Evolutionary conservation across 2,329 filamentous ascomycete genomes (phyloP).

Genomic region (Seiridium cupressi): DNA sequence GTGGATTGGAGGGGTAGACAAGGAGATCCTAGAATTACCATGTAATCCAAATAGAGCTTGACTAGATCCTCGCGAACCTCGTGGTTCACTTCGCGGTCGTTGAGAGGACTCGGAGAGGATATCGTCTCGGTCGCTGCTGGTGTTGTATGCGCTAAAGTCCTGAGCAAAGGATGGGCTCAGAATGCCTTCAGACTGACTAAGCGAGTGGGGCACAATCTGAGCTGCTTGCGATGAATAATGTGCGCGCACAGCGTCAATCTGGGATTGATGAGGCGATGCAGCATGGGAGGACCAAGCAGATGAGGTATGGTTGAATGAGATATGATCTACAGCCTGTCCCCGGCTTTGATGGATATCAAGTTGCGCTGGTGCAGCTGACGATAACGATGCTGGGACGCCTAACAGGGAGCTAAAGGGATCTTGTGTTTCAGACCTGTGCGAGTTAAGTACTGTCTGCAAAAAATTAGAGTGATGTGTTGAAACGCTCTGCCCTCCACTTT

Average conservation of each 20-base stretch:
- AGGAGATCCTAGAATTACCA: constrained; percentile 21
- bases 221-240: constrained; percentile 22
- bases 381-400: too few relatives aligned
- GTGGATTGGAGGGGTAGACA: constrained; percentile 13
- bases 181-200: constrained; percentile 15
- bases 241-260: neutral
- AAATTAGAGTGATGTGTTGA: neutral
- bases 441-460: neutral
- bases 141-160: constrained; percentile 20
- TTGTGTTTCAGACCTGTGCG: constrained; percentile 9
- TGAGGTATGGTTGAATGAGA: too few relatives aligned
- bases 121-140: constrained; percentile 14
- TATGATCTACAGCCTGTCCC: too few relatives aligned
- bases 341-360: too few relatives aligned
- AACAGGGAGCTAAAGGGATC: neutral
- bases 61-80: constrained; percentile 17
- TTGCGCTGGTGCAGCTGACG: too few relatives aligned
- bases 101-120: constrained; percentile 13
- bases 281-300: neutral
- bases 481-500: neutral
- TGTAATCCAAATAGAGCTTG: constrained; percentile 24
- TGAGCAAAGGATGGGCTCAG: constrained; percentile 14
- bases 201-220: constrained; percentile 21
- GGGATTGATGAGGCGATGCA: neutral
- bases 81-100: constrained; percentile 4